Percentiles rank a stretch among this genome's conserved stretches.
These are phyloP conservation scores for Wickerhamiella siamensis DNA, from an alignment of 805 yeast genomes.

Conservation along the genomic window DNA sequence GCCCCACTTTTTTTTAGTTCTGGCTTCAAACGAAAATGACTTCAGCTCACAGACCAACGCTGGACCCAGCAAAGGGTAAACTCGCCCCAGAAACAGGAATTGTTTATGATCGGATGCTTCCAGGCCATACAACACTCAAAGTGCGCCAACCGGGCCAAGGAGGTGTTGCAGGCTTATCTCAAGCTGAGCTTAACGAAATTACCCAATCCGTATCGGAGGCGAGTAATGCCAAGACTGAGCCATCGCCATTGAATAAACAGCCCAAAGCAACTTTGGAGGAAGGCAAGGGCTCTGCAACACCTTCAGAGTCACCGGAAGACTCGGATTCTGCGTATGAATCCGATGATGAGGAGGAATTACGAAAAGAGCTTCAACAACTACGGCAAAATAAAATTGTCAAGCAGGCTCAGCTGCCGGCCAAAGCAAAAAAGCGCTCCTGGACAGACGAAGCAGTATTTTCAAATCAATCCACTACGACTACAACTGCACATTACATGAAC, in stretches of 20 bases:
- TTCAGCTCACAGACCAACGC: constrained; percentile 14
- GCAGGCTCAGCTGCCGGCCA: background rate
- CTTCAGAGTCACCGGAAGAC: background rate
- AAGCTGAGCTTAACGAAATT: background rate
- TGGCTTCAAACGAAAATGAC: no score
- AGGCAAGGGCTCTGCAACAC: background rate
- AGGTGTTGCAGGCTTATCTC: background rate
- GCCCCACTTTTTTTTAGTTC: no score
- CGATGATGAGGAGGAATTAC: constrained; percentile 8
- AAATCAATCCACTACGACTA: background rate
- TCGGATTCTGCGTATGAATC: background rate
- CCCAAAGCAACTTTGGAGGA: background rate
- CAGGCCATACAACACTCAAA: constrained; percentile 15
- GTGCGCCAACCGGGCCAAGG: constrained; percentile 3
- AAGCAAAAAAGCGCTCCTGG: constrained; percentile 3
- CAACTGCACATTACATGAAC: background rate
- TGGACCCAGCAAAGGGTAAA: constrained; percentile 16
- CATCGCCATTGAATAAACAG: background rate
- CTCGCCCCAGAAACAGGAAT: constrained; percentile 11
- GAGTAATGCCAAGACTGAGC: background rate
- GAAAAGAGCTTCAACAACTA: constrained; percentile 5
- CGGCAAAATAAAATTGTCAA: background rate
- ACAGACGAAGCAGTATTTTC: constrained; percentile 1
- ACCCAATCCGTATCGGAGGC: background rate
- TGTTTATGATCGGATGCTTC: constrained; percentile 13